phyloP scores from a whole-genome alignment of 1,284 basidiomycete species.

The Xanthoconium separans region DNA sequence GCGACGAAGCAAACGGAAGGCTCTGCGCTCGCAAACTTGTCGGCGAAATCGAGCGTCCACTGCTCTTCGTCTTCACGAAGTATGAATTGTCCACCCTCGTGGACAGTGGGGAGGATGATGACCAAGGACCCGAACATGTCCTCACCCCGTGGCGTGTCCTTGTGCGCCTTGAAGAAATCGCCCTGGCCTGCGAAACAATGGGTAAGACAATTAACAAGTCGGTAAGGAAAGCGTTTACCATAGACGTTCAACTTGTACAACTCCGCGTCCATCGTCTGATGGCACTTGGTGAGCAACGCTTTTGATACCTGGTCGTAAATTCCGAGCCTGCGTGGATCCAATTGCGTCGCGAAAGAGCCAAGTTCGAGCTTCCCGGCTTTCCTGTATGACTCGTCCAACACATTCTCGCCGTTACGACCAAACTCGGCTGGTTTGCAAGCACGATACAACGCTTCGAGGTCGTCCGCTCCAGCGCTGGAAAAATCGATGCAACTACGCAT shows the following conservation, averaged over 20 bases:
- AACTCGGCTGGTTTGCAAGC: neutral
- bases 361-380: too few species aligned
- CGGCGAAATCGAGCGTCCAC: conserved; percentile 28
- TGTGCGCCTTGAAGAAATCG: conserved; percentile 25
- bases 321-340: too few species aligned
- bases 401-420: too few species aligned
- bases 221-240: neutral
- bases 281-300: too few species aligned
- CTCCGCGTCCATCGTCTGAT: too few species aligned
- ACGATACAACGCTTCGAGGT: conserved; percentile 5
- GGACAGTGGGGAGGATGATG: conserved; percentile 38
- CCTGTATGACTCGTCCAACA: too few species aligned
- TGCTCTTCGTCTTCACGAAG: conserved; percentile 31
- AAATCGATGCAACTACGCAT: conserved; percentile 13
- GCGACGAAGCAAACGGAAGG: conserved; percentile 29
- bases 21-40: conserved; percentile 3
- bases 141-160: conserved; percentile 33
- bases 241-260: too few species aligned
- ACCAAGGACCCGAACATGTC: conserved; percentile 17
- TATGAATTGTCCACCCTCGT: conserved; percentile 39
- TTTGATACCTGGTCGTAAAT: too few species aligned
- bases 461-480: neutral
- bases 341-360: too few species aligned
- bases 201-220: too few species aligned
- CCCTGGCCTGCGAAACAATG: neutral